phyloP scores from a whole-genome alignment of 2,329 filamentous ascomycete species.

The Lachnellula willkommii region DNA sequence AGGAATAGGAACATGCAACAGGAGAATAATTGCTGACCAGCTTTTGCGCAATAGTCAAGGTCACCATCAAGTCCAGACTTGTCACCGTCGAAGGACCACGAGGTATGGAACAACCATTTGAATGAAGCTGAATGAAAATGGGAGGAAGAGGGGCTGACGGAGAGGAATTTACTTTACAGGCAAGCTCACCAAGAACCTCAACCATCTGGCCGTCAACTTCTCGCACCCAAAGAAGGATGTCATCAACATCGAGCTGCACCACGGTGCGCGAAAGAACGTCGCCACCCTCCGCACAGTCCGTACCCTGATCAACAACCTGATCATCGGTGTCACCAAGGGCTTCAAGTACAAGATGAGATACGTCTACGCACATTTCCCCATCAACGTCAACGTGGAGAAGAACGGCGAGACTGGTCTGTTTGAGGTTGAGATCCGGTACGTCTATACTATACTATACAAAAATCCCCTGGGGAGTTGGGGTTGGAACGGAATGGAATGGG shows the following conservation, averaged over 20 bases:
- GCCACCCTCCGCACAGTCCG: slow-evolving; percentile 97
- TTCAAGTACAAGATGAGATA: slow-evolving; percentile 99
- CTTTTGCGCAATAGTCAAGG: slow-evolving; percentile 67
- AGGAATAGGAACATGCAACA: background rate
- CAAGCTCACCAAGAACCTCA: slow-evolving; percentile 95
- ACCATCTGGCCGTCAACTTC: slow-evolving; percentile 96
- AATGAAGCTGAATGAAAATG: slow-evolving; percentile 2
- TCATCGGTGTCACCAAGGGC: slow-evolving; percentile 96
- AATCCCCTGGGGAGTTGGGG: background rate
- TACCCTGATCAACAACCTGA: slow-evolving; percentile 97
- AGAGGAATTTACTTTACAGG: slow-evolving; percentile 43
- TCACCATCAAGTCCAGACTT: slow-evolving; percentile 92
- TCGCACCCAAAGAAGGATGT: slow-evolving; percentile 75
- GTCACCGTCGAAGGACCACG: slow-evolving; percentile 97
- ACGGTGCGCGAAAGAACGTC: slow-evolving; percentile 95
- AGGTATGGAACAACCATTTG: slow-evolving; percentile 50
- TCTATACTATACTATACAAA: slow-evolving; percentile 16
- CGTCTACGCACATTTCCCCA: slow-evolving; percentile 99
- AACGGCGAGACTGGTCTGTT: slow-evolving; percentile 80
- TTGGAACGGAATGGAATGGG: background rate
- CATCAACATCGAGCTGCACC: slow-evolving; percentile 98
- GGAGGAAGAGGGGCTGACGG: slow-evolving; percentile 30
- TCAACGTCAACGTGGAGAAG: slow-evolving; percentile 99
- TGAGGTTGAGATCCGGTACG: slow-evolving; percentile 96
- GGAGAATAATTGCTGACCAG: slow-evolving; percentile 31